phyloP scores from a whole-genome alignment of 192 early-diverging fungal genomes.

The Tieghemiomyces parasiticus region DNA sequence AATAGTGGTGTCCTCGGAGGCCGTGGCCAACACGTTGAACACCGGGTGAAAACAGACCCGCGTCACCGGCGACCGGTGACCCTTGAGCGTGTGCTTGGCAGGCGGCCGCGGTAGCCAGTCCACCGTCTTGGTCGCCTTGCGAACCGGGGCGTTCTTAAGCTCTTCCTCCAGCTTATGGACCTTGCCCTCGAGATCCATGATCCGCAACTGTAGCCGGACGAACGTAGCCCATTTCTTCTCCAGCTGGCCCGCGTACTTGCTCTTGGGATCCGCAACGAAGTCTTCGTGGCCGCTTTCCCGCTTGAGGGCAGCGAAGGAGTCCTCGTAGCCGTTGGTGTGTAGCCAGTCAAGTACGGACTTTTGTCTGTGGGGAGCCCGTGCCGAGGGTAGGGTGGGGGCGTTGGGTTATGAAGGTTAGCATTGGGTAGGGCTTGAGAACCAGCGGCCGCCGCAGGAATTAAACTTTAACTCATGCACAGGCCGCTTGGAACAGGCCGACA shows the following conservation, averaged over 20 bases:
- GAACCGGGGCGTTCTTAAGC: slow-evolving; percentile 37
- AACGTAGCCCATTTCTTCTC: slow-evolving; percentile 96
- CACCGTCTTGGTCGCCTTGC: slow-evolving; percentile 31
- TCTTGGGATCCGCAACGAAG: slow-evolving; percentile 55
- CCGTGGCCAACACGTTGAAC: slow-evolving; percentile 65
- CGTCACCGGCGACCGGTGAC: slow-evolving; percentile 72
- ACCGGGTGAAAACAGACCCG: slow-evolving; percentile 77
- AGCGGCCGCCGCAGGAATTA: neutral
- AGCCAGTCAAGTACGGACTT: slow-evolving; percentile 84
- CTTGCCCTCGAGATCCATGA: slow-evolving; percentile 85
- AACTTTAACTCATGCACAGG: neutral
- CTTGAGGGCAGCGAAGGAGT: slow-evolving; percentile 51
- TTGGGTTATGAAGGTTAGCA: neutral
- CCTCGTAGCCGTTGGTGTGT: slow-evolving; percentile 49
- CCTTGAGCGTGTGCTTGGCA: slow-evolving; percentile 51
- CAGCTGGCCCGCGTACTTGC: slow-evolving; percentile 60
- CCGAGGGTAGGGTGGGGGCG: slow-evolving; percentile 10
- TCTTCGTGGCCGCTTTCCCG: slow-evolving; percentile 57
- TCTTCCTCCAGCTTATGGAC: slow-evolving; percentile 63
- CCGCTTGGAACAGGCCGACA: neutral
- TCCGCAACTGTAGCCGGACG: slow-evolving; percentile 61
- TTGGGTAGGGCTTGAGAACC: neutral
- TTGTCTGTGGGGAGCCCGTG: slow-evolving; percentile 24
- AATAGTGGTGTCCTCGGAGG: slow-evolving; percentile 82
- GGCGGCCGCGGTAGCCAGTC: slow-evolving; percentile 80